phyloP scores from a whole-genome alignment of 495 filamentous ascomycete species.

The Neohortaea acidophila region DNA sequence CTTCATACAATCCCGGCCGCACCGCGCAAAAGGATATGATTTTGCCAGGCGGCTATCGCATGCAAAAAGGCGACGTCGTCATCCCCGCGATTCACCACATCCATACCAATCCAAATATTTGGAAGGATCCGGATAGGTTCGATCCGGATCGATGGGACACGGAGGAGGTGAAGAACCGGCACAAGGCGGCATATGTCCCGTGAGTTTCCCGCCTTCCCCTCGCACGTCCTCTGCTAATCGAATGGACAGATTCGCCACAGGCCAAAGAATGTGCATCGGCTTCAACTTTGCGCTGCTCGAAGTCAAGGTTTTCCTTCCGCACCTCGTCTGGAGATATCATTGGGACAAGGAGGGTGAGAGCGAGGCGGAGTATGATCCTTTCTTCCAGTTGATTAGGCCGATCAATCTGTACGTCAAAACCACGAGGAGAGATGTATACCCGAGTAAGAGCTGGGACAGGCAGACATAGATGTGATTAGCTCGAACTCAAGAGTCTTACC shows the following conservation, averaged over 20 bases:
- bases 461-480: no score
- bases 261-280: slow-evolving; percentile 38
- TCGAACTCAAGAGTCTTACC: no score
- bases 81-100: slow-evolving; percentile 37
- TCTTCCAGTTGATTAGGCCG: slow-evolving; percentile 41
- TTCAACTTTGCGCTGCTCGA: slow-evolving; percentile 45
- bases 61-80: slow-evolving; percentile 35
- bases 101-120: slow-evolving; percentile 37
- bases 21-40: slow-evolving; percentile 36
- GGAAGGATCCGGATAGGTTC: slow-evolving; percentile 38
- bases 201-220: not conserved
- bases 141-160: slow-evolving; percentile 42
- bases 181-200: slow-evolving; percentile 34
- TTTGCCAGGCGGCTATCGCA: slow-evolving; percentile 38
- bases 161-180: slow-evolving; percentile 32
- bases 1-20: slow-evolving; percentile 40
- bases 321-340: slow-evolving; percentile 39
- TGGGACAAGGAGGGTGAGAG: slow-evolving; percentile 31
- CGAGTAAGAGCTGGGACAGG: slow-evolving; percentile 22
- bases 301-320: slow-evolving; percentile 35
- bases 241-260: slow-evolving; percentile 32
- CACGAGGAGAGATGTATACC: slow-evolving; percentile 30
- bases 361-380: slow-evolving; percentile 40
- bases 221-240: not conserved
- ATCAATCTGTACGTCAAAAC: slow-evolving; percentile 39